A percentile compares a stretch with the other conserved stretches of the same genome.
Conservation (phyloP, 495 filamentous ascomycete genomes). For the Hypoxylon lenormandii region DNA sequence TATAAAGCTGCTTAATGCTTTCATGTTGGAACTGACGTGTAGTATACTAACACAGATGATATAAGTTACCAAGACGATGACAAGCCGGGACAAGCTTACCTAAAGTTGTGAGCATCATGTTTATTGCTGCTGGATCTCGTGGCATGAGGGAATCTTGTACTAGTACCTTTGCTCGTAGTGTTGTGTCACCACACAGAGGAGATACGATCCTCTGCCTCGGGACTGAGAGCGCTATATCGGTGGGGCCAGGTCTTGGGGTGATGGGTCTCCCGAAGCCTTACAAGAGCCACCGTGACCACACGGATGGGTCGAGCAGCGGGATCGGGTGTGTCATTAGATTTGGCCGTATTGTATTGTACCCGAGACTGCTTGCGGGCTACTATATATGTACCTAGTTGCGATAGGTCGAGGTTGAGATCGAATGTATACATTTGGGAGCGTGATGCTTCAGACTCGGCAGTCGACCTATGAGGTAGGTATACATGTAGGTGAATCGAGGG, state of each 20-base stretch:
- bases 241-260: conserved; percentile 35
- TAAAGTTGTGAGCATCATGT: conserved; percentile 14
- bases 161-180: conserved; percentile 32
- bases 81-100: conserved; percentile 14
- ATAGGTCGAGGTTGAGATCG: no score
- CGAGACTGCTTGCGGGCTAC: conserved; percentile 39
- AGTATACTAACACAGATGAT: background rate
- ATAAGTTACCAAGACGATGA: conserved; percentile 7
- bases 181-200: conserved; percentile 41
- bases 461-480: no score
- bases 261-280: conserved; percentile 44
- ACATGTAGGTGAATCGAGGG: no score
- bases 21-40: background rate
- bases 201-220: conserved; percentile 46
- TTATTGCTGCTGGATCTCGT: conserved; percentile 26
- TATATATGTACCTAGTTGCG: no score
- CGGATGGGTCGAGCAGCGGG: conserved; percentile 36
- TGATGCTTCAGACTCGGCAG: no score
- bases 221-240: conserved; percentile 38
- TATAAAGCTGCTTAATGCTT: background rate
- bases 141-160: conserved; percentile 44
- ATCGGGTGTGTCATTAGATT: conserved; percentile 33
- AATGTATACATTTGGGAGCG: no score
- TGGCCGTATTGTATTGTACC: conserved; percentile 28
- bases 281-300: conserved; percentile 38